These are phyloP conservation scores for Naganishia albida DNA, from an alignment of 1,284 basidiomycete genomes.

Conservation along the genomic window DNA sequence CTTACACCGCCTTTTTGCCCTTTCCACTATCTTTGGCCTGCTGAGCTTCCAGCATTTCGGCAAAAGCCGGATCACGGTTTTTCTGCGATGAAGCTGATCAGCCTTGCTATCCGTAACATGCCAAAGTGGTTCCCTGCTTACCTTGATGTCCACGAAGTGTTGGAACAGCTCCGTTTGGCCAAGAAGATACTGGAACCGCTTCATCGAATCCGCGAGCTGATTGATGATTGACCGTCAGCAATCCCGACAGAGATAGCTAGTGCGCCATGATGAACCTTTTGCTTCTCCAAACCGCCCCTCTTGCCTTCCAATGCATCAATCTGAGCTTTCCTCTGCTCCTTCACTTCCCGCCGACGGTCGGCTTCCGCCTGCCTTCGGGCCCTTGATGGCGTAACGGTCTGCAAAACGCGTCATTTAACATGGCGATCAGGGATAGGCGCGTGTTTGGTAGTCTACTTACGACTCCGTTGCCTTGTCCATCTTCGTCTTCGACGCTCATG, in stretches of 20 bases:
- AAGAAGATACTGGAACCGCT: constrained; percentile 89
- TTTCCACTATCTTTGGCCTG: constrained; percentile 66
- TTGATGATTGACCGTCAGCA: not conserved
- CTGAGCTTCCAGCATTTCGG: constrained; percentile 74
- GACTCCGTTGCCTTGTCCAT: not conserved
- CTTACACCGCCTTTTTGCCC: constrained; percentile 70
- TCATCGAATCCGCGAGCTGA: constrained; percentile 90
- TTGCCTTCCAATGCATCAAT: constrained; percentile 49
- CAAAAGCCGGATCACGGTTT: constrained; percentile 91
- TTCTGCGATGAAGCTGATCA: constrained; percentile 57
- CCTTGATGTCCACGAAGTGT: constrained; percentile 94
- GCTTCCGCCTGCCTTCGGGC: constrained; percentile 29
- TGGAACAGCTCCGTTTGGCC: constrained; percentile 95
- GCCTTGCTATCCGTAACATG: not conserved
- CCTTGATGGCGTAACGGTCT: constrained; percentile 25
- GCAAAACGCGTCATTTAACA: not conserved
- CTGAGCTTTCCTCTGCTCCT: constrained; percentile 46
- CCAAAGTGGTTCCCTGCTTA: constrained; percentile 44
- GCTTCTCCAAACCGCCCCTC: constrained; percentile 49
- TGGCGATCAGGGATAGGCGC: not conserved
- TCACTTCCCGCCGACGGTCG: constrained; percentile 41
- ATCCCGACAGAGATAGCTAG: constrained; percentile 8
- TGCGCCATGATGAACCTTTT: constrained; percentile 41
- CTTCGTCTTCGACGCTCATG: constrained; percentile 15
- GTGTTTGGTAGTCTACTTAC: not conserved